Evolutionary conservation across 768 basidiomycete genomes (phyloP), one percentile per base, ranked within the genome.

Genomic region (Candolleomyces efflorescens): DNA sequence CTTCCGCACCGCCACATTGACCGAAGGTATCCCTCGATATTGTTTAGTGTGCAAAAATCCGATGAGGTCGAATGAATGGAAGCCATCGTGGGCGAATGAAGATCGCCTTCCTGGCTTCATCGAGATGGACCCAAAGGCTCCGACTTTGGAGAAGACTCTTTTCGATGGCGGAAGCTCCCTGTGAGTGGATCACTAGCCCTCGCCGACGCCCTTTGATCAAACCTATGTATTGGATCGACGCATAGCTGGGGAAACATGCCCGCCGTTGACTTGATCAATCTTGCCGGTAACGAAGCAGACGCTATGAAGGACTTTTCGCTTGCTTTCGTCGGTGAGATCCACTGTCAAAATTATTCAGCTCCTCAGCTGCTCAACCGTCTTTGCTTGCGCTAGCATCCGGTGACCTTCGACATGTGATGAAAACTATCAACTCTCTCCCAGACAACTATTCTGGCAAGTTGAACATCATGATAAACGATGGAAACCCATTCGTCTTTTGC

Each of bases 321-420:
- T 43, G 41, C 41, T 17, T 43, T 43, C 5, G 41, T 20, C 18
- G 41, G 41, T 43, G 5, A 32, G 32, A 7, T 32, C 11, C 32
- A 32, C n/a, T n/a, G n/a, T 32, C 32, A 1, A 2, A 32, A 23
- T 3, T 6, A 4, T 44, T 44, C 3, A 10, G 6, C 43, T 22
- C 20, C 5, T 6, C 1, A 44, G 9, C 6, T 3, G 20, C n/a
- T 48, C 27, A 17, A 15, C 12, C 13, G 5, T 24, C 17, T 15
- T 4, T 18, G n/a, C 15, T 20, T 20, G 18, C 12, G 15, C 5
- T 20, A 53, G 80, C 78, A 0, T 82, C 81, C 6, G 81, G 81
- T 5, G 80, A 82, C 63, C 68, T 82, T 48, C 72, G 80, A 36
- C 71, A 80, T 54, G 58, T 80, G 17, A 50, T 82, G 5, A 63